Percentiles rank a stretch among this genome's conserved stretches.
phyloP scores from a whole-genome alignment of 1,139 yeast species.

The Pichia cactophila region DNA sequence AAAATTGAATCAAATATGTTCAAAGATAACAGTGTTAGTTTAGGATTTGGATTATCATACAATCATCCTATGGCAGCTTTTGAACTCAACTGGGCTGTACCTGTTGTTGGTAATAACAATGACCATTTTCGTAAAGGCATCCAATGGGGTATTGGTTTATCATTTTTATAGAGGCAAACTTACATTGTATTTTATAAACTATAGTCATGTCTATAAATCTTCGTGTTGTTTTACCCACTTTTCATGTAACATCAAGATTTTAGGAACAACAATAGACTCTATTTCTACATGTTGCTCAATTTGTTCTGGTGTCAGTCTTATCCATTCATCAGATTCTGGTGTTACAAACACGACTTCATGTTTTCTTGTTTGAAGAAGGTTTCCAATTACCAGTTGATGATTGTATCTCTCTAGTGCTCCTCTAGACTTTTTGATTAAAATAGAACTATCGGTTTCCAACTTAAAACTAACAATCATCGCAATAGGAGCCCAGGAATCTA shows the following conservation, averaged over 20 bases:
- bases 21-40: conserved; percentile 32
- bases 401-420: conserved; percentile 76
- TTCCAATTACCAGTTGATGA: conserved; percentile 94
- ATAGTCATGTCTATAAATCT: not conserved
- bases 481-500: conserved; percentile 89
- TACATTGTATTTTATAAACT: not conserved
- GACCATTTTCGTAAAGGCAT: conserved; percentile 78
- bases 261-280: conserved; percentile 72
- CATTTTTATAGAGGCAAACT: conserved; percentile 47
- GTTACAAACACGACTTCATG: conserved; percentile 82
- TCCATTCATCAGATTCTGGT: conserved; percentile 43
- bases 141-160: conserved; percentile 88
- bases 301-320: conserved; percentile 40
- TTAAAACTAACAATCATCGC: conserved; percentile 95
- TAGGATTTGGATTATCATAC: conserved; percentile 73
- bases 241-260: conserved; percentile 54
- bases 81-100: conserved; percentile 80
- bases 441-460: conserved; percentile 74
- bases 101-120: conserved; percentile 54
- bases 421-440: conserved; percentile 67
- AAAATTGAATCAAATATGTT: conserved; percentile 1
- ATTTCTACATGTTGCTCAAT: conserved; percentile 42
- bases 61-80: conserved; percentile 87
- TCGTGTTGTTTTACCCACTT: conserved; percentile 43
- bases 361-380: conserved; percentile 82